A percentile compares a stretch with the other conserved stretches of the same genome.
Conservation (phyloP, 1,284 basidiomycete species). For the Wolfiporia cocos region DNA sequence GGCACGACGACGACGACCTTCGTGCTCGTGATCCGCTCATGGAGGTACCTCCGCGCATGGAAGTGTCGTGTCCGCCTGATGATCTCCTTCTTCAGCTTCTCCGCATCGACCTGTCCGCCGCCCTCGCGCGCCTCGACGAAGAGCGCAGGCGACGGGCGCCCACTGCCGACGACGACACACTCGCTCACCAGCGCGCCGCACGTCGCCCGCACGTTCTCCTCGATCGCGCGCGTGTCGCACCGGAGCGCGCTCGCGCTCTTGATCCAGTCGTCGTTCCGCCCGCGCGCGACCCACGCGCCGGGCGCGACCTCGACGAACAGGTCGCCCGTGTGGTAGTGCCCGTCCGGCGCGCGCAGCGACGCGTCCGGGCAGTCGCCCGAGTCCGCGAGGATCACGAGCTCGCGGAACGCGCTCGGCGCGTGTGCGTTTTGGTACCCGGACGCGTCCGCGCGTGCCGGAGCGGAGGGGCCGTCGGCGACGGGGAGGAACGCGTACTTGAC, state of each 20-base stretch:
- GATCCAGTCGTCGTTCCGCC: conserved; percentile 74
- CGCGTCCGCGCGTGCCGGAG: conserved; percentile 30
- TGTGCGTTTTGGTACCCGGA: conserved; percentile 40
- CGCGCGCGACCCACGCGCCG: conserved; percentile 52
- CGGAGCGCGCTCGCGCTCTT: conserved; percentile 66
- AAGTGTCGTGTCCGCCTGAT: conserved; percentile 54
- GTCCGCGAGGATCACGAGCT: conserved; percentile 55
- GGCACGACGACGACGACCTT: conserved; percentile 54
- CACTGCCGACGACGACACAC: conserved; percentile 60
- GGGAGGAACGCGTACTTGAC: conserved; percentile 44
- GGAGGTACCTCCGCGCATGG: conserved; percentile 55
- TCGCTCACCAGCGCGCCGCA: conserved; percentile 49
- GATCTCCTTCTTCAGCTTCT: conserved; percentile 51
- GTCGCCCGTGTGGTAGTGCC: conserved; percentile 69
- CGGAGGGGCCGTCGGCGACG: conserved; percentile 24
- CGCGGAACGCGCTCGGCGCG: no score
- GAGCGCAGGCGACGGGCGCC: conserved; percentile 58
- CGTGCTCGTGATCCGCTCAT: conserved; percentile 53
- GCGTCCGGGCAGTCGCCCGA: conserved; percentile 61
- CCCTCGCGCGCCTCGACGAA: conserved; percentile 51
- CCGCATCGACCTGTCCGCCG: conserved; percentile 35
- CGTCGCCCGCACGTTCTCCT: conserved; percentile 54
- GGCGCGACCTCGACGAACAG: conserved; percentile 54
- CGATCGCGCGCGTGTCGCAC: conserved; percentile 70
- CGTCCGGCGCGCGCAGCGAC: conserved; percentile 49